A percentile compares a stretch with the other conserved stretches of the same genome.
These are phyloP conservation scores for Russula sp. DNA, from an alignment of 768 basidiomycete genomes.

Conservation along the genomic window DNA sequence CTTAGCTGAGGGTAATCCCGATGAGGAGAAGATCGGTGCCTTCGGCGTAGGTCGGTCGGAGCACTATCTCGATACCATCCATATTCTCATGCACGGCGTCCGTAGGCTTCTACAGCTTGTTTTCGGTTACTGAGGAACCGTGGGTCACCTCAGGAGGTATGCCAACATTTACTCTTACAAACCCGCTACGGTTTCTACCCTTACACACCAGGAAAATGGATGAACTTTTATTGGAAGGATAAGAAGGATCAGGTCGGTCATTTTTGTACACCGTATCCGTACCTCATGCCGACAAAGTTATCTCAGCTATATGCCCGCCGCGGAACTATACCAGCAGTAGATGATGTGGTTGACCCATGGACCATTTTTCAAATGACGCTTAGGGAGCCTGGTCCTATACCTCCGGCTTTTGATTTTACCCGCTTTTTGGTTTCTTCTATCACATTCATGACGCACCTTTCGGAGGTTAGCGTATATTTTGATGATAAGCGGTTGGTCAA, in stretches of 20 bases:
- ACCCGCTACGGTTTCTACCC: slow-evolving; percentile 28
- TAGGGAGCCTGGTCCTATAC: slow-evolving; percentile 76
- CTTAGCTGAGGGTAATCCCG: slow-evolving; percentile 87
- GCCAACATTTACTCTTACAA: slow-evolving; percentile 34
- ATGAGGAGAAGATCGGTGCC: slow-evolving; percentile 92
- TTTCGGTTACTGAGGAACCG: slow-evolving; percentile 80
- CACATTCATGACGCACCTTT: slow-evolving; percentile 85
- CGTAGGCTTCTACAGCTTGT: slow-evolving; percentile 72
- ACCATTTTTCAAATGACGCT: slow-evolving; percentile 89
- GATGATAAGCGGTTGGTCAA: slow-evolving; percentile 71
- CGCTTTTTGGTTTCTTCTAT: slow-evolving; percentile 88
- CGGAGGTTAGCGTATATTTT: slow-evolving; percentile 75
- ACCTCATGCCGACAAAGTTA: slow-evolving; percentile 4
- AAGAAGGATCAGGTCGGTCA: slow-evolving; percentile 74
- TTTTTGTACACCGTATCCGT: background rate
- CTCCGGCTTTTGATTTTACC: slow-evolving; percentile 80
- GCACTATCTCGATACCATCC: background rate
- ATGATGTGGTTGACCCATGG: slow-evolving; percentile 50
- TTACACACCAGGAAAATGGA: slow-evolving; percentile 67
- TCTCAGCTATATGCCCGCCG: slow-evolving; percentile 78
- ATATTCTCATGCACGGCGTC: background rate
- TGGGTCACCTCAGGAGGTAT: slow-evolving; percentile 78
- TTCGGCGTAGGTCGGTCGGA: slow-evolving; percentile 67
- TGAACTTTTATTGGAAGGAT: slow-evolving; percentile 96
- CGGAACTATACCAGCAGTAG: slow-evolving; percentile 54